Conservation (phyloP, 352 stramenopile genomes). For the Phytophthora pistaciae region DNA sequence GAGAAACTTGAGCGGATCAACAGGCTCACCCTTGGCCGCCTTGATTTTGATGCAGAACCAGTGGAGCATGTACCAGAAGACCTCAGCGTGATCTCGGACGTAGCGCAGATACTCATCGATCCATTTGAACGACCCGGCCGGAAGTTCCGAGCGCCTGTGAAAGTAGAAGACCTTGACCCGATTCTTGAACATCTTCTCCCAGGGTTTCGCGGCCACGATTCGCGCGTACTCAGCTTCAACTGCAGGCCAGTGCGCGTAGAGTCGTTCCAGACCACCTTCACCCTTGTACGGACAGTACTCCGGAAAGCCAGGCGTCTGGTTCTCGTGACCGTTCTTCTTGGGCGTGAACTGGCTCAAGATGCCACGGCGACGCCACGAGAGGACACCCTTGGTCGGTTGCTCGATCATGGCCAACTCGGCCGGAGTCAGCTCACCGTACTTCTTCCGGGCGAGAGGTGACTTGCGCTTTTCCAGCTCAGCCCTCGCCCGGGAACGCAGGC, state of each 20-base stretch:
- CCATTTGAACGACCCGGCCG: too few relatives aligned
- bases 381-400: background rate
- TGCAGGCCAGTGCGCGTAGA: background rate
- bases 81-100: background rate
- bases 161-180: constrained; percentile 6
- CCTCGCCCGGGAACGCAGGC: background rate
- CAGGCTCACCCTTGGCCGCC: background rate
- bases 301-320: background rate
- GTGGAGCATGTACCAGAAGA: constrained; percentile 8
- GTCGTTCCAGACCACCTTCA: background rate
- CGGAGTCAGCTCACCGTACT: background rate
- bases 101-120: too few relatives aligned
- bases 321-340: background rate
- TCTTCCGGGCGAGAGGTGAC: background rate
- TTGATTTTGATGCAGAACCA: constrained; percentile 6
- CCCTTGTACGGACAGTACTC: background rate
- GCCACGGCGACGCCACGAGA: constrained; percentile 1
- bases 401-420: background rate
- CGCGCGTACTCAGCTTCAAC: background rate
- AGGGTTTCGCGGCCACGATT: background rate
- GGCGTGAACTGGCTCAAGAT: background rate
- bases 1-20: background rate
- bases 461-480: background rate
- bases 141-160: background rate
- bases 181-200: background rate